These are phyloP conservation scores for Xylaria venustula DNA, from an alignment of 495 filamentous ascomycete species.

Conservation along the genomic window DNA sequence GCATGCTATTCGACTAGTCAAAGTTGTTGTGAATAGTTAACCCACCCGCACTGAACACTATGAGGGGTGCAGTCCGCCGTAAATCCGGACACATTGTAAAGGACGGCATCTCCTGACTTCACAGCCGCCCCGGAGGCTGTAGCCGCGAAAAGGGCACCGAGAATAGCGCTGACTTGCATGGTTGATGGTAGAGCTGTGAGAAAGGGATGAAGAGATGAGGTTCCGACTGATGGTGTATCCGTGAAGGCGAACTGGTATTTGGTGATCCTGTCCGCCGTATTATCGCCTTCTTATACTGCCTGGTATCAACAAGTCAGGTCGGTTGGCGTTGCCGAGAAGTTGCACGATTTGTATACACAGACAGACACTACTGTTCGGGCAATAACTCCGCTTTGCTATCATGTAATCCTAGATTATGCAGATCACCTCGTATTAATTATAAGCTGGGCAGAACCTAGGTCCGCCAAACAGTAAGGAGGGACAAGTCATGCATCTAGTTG, in stretches of 20 bases:
- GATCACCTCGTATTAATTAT: constrained; percentile 12
- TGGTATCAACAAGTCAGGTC: background rate
- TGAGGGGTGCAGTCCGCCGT: background rate
- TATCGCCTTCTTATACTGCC: background rate
- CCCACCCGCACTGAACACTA: constrained; percentile 3
- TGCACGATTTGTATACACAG: background rate
- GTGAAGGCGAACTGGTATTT: background rate
- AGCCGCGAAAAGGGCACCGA: background rate
- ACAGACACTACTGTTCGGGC: background rate
- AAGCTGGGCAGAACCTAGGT: too few relatives aligned
- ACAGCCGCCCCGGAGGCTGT: constrained; percentile 3
- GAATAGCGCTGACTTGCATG: constrained; percentile 4
- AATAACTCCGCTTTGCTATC: background rate
- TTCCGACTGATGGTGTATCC: background rate
- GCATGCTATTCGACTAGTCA: background rate
- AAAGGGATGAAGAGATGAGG: background rate
- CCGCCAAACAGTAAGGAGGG: background rate
- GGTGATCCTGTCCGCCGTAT: too few relatives aligned
- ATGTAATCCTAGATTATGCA: background rate
- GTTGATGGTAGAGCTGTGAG: background rate
- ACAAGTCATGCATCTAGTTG: too few relatives aligned
- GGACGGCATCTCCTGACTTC: background rate
- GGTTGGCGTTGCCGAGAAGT: background rate
- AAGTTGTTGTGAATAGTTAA: background rate
- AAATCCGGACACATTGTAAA: background rate